Evolutionary conservation across 225 moss, liverwort and hornwort genomes (phyloP).

Genomic region (Bryoerythrophyllum caledonicum): DNA sequence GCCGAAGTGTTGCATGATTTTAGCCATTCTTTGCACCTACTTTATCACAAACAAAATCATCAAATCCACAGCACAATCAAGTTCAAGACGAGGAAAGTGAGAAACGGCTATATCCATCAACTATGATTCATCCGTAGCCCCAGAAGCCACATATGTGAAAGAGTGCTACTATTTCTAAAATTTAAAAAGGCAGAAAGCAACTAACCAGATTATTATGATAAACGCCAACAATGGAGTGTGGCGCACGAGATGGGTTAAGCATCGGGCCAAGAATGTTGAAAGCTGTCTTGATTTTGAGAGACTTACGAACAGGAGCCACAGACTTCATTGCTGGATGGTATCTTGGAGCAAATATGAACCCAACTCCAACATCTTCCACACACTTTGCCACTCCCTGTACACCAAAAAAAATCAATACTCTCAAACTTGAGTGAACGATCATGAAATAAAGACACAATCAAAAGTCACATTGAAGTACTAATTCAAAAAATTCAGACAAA

Average conservation of each 20-base stretch:
- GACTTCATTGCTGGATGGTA: slow-evolving; percentile 91
- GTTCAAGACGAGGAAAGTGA: slow-evolving; percentile 1
- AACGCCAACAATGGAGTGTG: slow-evolving; percentile 93
- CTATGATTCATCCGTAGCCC: background rate
- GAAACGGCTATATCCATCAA: background rate
- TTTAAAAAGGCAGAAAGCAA: slow-evolving; percentile 5
- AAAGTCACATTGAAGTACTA: background rate
- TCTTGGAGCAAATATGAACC: slow-evolving; percentile 86
- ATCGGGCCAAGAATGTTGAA: slow-evolving; percentile 97
- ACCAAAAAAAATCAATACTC: slow-evolving; percentile 9
- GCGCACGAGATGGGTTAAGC: slow-evolving; percentile 85
- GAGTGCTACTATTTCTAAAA: slow-evolving; percentile 13
- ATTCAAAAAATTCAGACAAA: background rate
- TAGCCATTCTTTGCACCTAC: slow-evolving; percentile 78
- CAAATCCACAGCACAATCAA: slow-evolving; percentile 17
- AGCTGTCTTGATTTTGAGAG: slow-evolving; percentile 89
- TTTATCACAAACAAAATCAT: slow-evolving; percentile 23
- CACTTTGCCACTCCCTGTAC: slow-evolving; percentile 73
- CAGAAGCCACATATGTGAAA: background rate
- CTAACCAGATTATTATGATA: slow-evolving; percentile 82
- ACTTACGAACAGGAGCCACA: slow-evolving; percentile 77
- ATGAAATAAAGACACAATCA: background rate
- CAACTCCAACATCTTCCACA: slow-evolving; percentile 87
- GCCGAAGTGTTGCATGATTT: slow-evolving; percentile 81
- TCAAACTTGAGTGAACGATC: background rate